Percentiles rank a stretch among this genome's conserved stretches.
Conservation (phyloP, 2,329 filamentous ascomycete species). For the Xylariaceae sp. region DNA sequence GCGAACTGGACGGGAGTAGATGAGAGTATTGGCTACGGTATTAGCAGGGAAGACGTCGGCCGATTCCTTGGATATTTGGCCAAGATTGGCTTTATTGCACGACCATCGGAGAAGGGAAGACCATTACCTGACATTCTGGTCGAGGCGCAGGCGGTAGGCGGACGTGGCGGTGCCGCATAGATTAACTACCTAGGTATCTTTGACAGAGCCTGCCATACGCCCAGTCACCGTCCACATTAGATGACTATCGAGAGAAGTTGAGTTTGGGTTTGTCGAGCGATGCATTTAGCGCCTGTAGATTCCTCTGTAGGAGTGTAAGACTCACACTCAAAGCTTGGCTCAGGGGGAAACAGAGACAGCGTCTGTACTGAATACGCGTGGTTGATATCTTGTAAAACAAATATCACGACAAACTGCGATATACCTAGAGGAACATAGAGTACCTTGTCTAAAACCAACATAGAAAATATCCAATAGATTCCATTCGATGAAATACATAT, state of each 20-base stretch:
- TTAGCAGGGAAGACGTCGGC: constrained; percentile 58
- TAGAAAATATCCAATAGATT: too few relatives aligned
- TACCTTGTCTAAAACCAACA: too few relatives aligned
- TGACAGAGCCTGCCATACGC: background rate
- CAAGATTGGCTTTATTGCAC: background rate
- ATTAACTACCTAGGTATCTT: too few relatives aligned
- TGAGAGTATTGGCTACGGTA: constrained; percentile 48
- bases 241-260: background rate
- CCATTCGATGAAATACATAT: too few relatives aligned
- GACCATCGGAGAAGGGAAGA: constrained; percentile 2
- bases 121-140: constrained; percentile 1
- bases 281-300: background rate
- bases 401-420: too few relatives aligned
- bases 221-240: background rate
- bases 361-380: too few relatives aligned
- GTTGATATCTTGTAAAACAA: too few relatives aligned
- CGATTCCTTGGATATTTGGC: constrained; percentile 54
- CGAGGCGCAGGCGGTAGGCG: constrained; percentile 2
- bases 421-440: too few relatives aligned
- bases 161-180: background rate
- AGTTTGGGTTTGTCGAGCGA: background rate
- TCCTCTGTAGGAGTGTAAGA: too few relatives aligned
- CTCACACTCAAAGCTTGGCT: too few relatives aligned
- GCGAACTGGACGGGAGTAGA: constrained; percentile 54
- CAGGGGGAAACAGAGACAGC: too few relatives aligned